Percentiles rank a stretch among this genome's conserved stretches.
Evolutionary conservation across 345 rosid genomes (phyloP).

Genomic region (Salix suchowensis): DNA sequence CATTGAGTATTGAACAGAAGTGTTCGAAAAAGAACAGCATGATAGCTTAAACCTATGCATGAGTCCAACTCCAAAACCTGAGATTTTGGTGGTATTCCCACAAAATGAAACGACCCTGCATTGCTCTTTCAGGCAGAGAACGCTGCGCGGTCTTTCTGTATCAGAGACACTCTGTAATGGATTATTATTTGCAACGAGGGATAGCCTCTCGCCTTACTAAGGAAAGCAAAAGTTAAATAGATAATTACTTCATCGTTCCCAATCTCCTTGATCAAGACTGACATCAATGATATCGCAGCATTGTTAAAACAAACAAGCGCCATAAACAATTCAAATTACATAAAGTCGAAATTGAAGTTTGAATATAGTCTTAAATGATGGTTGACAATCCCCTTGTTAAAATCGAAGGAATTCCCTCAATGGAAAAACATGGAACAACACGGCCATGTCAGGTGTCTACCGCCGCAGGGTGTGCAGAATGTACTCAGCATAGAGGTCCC

Average conservation of each 20-base stretch:
- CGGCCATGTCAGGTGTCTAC: slow-evolving; percentile 22
- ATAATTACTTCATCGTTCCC: background rate
- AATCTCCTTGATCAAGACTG: background rate
- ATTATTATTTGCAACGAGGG: background rate
- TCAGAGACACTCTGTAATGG: background rate
- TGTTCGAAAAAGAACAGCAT: background rate
- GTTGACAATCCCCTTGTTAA: slow-evolving; percentile 12
- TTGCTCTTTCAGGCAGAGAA: background rate
- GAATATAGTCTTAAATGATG: background rate
- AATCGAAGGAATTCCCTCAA: background rate
- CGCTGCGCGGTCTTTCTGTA: background rate
- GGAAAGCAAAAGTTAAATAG: background rate
- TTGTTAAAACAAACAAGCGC: background rate
- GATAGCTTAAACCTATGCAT: background rate
- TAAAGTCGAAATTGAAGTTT: slow-evolving; percentile 4
- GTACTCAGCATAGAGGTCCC: slow-evolving; percentile 76
- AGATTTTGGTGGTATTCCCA: background rate
- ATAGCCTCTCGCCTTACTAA: background rate
- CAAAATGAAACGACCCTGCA: background rate
- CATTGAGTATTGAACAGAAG: too few species aligned
- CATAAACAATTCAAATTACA: background rate
- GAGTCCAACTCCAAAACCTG: background rate
- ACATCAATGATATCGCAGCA: background rate
- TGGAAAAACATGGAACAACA: background rate
- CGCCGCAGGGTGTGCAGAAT: slow-evolving; percentile 65